Evolutionary conservation across 805 yeast species (phyloP).

Genomic region (Sugiyamaella marilandica): DNA sequence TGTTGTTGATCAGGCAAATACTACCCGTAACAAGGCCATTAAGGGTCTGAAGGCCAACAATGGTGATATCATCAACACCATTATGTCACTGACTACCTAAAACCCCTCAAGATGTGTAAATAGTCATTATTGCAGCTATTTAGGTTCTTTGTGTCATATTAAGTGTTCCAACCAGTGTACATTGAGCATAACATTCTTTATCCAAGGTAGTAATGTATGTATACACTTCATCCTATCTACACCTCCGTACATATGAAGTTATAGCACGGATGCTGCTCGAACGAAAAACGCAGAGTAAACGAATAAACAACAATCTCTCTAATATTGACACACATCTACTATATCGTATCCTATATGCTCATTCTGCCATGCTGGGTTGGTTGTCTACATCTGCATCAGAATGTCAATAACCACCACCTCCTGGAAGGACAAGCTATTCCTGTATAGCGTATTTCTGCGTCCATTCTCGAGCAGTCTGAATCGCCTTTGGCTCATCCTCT

Average conservation of each 20-base stretch:
- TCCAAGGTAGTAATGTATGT: neutral
- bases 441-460: slow-evolving; percentile 52
- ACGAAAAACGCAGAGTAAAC: neutral
- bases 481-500: slow-evolving; percentile 73
- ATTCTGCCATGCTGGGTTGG: neutral
- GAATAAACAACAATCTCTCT: neutral
- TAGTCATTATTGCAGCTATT: neutral
- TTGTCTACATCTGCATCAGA: no score
- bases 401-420: no score
- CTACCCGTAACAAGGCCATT: slow-evolving; percentile 83
- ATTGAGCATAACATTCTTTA: no score
- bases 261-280: no score
- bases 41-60: slow-evolving; percentile 84
- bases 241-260: no score
- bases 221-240: neutral
- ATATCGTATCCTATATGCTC: neutral
- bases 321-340: no score
- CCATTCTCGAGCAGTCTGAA: slow-evolving; percentile 75
- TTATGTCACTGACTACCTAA: slow-evolving; percentile 53
- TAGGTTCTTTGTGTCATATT: no score
- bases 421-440: no score
- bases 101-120: neutral
- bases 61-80: slow-evolving; percentile 94
- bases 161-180: no score
- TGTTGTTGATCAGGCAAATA: slow-evolving; percentile 87